Evolutionary conservation across 2,329 filamentous ascomycete genomes (phyloP).

Genomic region (Curvularia eragrostidis): DNA sequence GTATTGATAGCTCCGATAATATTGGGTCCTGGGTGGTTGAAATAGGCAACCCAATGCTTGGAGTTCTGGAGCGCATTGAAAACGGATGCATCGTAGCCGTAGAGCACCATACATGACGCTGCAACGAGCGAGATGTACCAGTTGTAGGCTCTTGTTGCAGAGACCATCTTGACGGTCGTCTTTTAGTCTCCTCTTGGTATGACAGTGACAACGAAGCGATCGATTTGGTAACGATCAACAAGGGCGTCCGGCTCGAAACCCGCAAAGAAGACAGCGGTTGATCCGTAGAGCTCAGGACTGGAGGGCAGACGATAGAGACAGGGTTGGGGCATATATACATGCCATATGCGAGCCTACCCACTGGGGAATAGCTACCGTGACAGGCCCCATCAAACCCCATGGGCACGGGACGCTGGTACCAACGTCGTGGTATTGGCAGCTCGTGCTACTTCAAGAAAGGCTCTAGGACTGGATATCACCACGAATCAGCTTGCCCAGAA

Average conservation of each 20-base stretch:
- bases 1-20: slow-evolving; percentile 68
- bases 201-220: background rate
- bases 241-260: slow-evolving; percentile 17
- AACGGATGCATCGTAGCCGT: slow-evolving; percentile 76
- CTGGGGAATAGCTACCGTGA: slow-evolving; percentile 16
- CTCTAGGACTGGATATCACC: slow-evolving; percentile 31
- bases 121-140: slow-evolving; percentile 72
- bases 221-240: background rate
- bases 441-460: slow-evolving; percentile 6
- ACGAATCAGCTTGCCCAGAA: slow-evolving; percentile 39
- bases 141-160: slow-evolving; percentile 55
- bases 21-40: slow-evolving; percentile 58
- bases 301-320: slow-evolving; percentile 16
- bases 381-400: slow-evolving; percentile 31
- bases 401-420: slow-evolving; percentile 28
- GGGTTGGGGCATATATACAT: slow-evolving; percentile 29
- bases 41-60: slow-evolving; percentile 70
- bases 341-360: slow-evolving; percentile 22
- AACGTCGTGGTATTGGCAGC: slow-evolving; percentile 21
- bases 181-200: background rate
- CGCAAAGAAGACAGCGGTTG: slow-evolving; percentile 27
- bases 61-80: slow-evolving; percentile 76
- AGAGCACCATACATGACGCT: slow-evolving; percentile 76
- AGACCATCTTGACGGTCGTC: slow-evolving; percentile 40
- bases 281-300: slow-evolving; percentile 19